These are phyloP conservation scores for Ilyonectria sp. DNA, from an alignment of 2,329 filamentous ascomycete species.

Conservation along the genomic window DNA sequence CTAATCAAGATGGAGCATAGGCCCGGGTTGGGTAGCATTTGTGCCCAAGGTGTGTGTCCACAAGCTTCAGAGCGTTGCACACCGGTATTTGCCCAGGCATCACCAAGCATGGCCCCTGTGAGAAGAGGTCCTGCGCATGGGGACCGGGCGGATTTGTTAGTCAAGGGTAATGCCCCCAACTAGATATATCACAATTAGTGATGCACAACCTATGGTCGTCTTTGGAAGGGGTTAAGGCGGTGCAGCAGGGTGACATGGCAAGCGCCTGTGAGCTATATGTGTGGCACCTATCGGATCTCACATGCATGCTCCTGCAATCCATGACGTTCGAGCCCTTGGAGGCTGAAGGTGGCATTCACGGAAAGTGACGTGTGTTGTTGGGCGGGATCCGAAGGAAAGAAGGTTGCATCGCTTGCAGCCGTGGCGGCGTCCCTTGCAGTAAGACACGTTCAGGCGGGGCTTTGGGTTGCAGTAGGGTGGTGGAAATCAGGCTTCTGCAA, in stretches of 20 bases:
- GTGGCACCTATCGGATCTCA: slow-evolving; percentile 33
- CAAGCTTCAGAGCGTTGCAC: slow-evolving; percentile 15
- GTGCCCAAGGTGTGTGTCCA: slow-evolving; percentile 1
- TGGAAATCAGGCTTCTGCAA: slow-evolving; percentile 41
- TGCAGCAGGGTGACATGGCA: slow-evolving; percentile 12
- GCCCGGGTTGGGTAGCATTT: not conserved
- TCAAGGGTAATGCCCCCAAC: not conserved
- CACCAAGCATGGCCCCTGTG: slow-evolving; percentile 2
- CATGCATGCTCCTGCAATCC: slow-evolving; percentile 28
- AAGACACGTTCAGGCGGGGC: slow-evolving; percentile 26
- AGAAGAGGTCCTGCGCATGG: not conserved
- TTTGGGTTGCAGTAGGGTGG: slow-evolving; percentile 25
- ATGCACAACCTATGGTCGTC: slow-evolving; percentile 1
- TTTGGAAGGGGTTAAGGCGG: not conserved
- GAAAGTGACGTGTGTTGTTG: slow-evolving; percentile 33
- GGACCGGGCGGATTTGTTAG: slow-evolving; percentile 13
- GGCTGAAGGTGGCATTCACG: slow-evolving; percentile 35
- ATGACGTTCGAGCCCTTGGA: slow-evolving; percentile 36
- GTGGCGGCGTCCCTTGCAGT: slow-evolving; percentile 25
- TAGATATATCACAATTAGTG: slow-evolving; percentile 1
- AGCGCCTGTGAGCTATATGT: slow-evolving; percentile 18
- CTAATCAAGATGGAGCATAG: not conserved
- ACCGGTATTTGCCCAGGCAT: slow-evolving; percentile 4
- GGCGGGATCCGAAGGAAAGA: slow-evolving; percentile 28
- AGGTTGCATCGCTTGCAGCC: slow-evolving; percentile 30